A percentile compares a stretch with the other conserved stretches of the same genome.
Evolutionary conservation across 2,329 filamentous ascomycete species (phyloP).

Genomic region (Bretziella fagacearum): DNA sequence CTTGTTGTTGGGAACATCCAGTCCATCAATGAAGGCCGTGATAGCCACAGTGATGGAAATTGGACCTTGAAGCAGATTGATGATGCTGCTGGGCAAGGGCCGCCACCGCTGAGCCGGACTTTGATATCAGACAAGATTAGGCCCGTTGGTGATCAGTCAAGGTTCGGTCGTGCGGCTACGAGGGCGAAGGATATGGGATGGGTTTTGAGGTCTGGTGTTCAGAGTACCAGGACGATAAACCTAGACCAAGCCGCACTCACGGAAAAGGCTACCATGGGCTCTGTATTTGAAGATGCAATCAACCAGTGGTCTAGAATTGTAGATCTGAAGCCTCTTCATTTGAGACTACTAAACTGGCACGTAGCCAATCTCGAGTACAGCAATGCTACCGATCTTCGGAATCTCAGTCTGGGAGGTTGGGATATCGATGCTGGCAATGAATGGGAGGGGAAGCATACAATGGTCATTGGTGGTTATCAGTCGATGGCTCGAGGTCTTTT

Average conservation of each 20-base stretch:
- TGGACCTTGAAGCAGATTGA: constrained; percentile 38
- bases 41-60: constrained; percentile 51
- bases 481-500: constrained; percentile 78
- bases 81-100: constrained; percentile 30
- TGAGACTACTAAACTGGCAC: constrained; percentile 91
- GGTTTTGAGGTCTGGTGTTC: constrained; percentile 48
- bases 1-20: constrained; percentile 69
- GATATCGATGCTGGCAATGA: constrained; percentile 97
- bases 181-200: constrained; percentile 74
- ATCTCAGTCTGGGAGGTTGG: constrained; percentile 79
- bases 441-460: constrained; percentile 86
- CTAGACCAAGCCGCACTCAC: constrained; percentile 47
- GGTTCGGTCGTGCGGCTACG: constrained; percentile 38
- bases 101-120: neutral
- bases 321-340: constrained; percentile 68
- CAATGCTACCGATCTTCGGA: constrained; percentile 75
- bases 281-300: constrained; percentile 85
- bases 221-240: constrained; percentile 50
- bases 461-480: constrained; percentile 87
- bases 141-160: constrained; percentile 12
- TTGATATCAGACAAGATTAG: constrained; percentile 7
- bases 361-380: constrained; percentile 96
- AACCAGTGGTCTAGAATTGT: constrained; percentile 71
- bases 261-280: constrained; percentile 60
- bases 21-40: constrained; percentile 66